phyloP scores from a whole-genome alignment of 108 stramenopile species.

The Cyclotella atomus region DNA sequence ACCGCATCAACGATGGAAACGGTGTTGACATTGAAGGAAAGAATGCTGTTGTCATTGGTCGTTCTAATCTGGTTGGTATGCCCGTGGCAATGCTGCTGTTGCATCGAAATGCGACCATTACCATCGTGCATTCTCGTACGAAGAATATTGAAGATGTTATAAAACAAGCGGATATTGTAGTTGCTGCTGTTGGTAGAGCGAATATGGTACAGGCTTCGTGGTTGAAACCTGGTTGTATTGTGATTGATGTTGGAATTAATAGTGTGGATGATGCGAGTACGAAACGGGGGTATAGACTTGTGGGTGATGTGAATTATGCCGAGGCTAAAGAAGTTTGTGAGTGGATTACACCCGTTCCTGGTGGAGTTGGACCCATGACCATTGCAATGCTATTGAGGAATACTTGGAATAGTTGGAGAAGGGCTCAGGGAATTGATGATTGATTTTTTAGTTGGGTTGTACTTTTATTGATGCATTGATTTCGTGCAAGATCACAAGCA shows the following conservation, averaged over 20 bases:
- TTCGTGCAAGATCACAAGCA: no score
- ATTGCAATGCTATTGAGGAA: conserved; percentile 98
- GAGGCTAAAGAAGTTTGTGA: conserved; percentile 68
- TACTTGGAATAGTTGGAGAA: conserved; percentile 83
- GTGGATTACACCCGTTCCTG: conserved; percentile 98
- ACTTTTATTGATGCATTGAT: no score
- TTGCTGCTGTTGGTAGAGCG: conserved; percentile 94
- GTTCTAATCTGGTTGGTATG: conserved; percentile 90
- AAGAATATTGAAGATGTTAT: conserved; percentile 70
- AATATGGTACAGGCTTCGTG: conserved; percentile 87
- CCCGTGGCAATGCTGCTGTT: conserved; percentile 93
- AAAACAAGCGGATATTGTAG: conserved; percentile 92
- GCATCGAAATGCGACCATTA: conserved; percentile 93
- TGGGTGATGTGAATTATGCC: conserved; percentile 95
- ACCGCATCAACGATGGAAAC: conserved; percentile 54
- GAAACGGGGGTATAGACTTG: conserved; percentile 89
- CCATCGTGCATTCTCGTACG: conserved; percentile 94
- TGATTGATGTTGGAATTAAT: conserved; percentile 99
- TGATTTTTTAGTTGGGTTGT: no score
- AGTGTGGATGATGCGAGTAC: conserved; percentile 73
- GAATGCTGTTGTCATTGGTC: conserved; percentile 95
- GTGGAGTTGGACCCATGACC: conserved; percentile 99
- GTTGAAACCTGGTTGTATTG: conserved; percentile 96
- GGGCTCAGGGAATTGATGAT: conserved; percentile 19
- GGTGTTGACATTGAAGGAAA: conserved; percentile 85